Evolutionary conservation across 768 basidiomycete species (phyloP), one percentile per base, ranked within the genome.

Genomic region (Stropharia rugosoannulata): DNA sequence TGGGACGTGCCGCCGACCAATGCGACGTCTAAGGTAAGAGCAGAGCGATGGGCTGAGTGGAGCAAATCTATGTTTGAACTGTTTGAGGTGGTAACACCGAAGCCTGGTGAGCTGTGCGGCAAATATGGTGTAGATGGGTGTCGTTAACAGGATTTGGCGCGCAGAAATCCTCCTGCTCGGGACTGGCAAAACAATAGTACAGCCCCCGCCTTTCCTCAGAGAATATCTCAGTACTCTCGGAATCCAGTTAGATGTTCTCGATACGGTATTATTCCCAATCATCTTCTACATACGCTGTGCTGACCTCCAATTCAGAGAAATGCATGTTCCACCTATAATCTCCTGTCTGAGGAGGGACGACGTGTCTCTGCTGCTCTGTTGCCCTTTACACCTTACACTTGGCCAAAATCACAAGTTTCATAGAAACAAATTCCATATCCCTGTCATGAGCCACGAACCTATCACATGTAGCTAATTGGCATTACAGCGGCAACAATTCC

Each of bases 261-360:
- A 91, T 68, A 90, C 91, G 40, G 92, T 92, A 59, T 3, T 46
- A 11, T 12, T 13, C 22, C 22, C 22, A 32, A 56, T 27, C 52
- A 35, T 49, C 29, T 35, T 16, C 45, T 32, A 22, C 13, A 1
- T 1, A 22, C 32, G 22, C 43, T 15, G 9, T 35, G 22, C 49
- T 39, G 55, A 29, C 32, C 35, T 50, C 46, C 13, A 36, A 36
- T 25, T 16, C 54, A 90, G 95, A 77, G 92, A 64, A 97, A 95
- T 67, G 96, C 95, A 15, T 95, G 93, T 63, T 89, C 95, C 25
- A 98, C 96, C 0, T 99, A 95, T 71, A 98, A 99, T 69, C 69
- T 99, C 19, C 79, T 99, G 44, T 73, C 89, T 0, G 96, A 99
- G 69, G 96, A 99, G 72, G 96, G 96, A 6, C 79, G 96, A 50